Evolutionary conservation across 78 protist genomes (phyloP).

Genomic region (Chrysochromulina parva): DNA sequence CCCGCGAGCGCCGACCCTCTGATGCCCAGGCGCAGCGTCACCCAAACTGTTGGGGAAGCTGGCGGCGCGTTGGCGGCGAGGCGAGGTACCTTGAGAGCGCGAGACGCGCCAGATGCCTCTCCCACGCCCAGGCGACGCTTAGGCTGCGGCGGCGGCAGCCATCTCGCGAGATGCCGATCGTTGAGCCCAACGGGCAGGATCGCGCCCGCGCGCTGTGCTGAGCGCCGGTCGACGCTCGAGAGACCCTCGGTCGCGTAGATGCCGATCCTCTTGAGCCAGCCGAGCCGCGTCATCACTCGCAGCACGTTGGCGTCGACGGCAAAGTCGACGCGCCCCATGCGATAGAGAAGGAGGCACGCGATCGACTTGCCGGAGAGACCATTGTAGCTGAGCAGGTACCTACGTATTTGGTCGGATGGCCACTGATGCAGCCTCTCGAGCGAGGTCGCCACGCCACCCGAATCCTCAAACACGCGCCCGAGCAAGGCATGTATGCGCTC

Average conservation of each 20-base stretch:
- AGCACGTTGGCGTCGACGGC: slow-evolving; percentile 23
- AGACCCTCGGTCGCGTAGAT: neutral
- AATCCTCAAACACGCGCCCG: neutral
- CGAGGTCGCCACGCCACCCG: neutral
- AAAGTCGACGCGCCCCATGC: neutral
- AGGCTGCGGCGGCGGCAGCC: too few species aligned
- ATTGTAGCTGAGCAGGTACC: neutral
- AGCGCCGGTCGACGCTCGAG: neutral
- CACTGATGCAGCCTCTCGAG: neutral
- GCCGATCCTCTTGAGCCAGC: neutral
- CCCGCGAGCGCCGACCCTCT: too few species aligned
- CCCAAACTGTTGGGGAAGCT: too few species aligned
- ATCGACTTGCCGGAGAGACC: neutral
- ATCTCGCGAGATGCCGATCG: too few species aligned
- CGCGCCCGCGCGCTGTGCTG: neutral
- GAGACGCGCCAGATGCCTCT: too few species aligned
- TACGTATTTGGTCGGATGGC: neutral
- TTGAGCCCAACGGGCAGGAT: too few species aligned
- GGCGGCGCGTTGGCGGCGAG: too few species aligned
- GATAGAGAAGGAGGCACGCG: neutral
- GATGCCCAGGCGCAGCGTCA: too few species aligned
- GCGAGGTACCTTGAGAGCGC: too few species aligned
- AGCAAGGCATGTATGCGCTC: neutral
- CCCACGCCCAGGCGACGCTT: too few species aligned
- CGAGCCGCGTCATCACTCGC: neutral